phyloP scores from a whole-genome alignment of 192 early-diverging fungal genomes.

The Helicostylum pulchrum region DNA sequence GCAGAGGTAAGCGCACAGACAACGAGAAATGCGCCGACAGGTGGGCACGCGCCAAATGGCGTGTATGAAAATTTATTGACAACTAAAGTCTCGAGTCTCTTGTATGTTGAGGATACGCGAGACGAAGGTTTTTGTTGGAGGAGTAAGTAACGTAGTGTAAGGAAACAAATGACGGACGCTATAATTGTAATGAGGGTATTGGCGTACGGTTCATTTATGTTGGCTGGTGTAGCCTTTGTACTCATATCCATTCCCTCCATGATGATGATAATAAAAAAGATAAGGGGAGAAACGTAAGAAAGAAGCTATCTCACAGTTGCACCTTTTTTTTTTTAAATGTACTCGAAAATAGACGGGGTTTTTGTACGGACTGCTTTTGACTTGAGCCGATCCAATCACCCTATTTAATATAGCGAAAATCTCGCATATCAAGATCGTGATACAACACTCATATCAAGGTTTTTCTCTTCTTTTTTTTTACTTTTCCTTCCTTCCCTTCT shows the following conservation, averaged over 20 bases:
- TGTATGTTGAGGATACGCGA: background rate
- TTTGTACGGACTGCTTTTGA: no score
- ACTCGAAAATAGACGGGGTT: no score
- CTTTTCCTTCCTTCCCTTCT: background rate
- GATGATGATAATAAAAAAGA: background rate
- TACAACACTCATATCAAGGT: background rate
- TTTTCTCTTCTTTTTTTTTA: background rate
- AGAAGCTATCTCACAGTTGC: background rate
- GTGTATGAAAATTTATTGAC: conserved; percentile 44
- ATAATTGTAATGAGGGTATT: conserved; percentile 3
- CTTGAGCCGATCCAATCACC: no score
- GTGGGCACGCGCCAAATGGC: conserved; percentile 33
- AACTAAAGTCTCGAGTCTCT: conserved; percentile 28
- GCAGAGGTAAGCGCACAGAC: conserved; percentile 32
- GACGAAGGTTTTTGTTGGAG: background rate
- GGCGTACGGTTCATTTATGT: conserved; percentile 8
- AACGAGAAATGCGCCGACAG: conserved; percentile 39
- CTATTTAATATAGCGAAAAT: no score
- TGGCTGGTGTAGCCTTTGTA: conserved; percentile 2
- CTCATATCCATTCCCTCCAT: conserved; percentile 6
- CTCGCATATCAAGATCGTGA: no score
- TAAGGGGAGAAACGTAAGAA: background rate
- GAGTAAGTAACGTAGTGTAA: conserved; percentile 1
- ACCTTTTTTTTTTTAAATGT: no score
- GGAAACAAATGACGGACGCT: background rate